A percentile compares a stretch with the other conserved stretches of the same genome.
Conservation (phyloP, 208 protist genomes). For the Leishmania mexicana region DNA sequence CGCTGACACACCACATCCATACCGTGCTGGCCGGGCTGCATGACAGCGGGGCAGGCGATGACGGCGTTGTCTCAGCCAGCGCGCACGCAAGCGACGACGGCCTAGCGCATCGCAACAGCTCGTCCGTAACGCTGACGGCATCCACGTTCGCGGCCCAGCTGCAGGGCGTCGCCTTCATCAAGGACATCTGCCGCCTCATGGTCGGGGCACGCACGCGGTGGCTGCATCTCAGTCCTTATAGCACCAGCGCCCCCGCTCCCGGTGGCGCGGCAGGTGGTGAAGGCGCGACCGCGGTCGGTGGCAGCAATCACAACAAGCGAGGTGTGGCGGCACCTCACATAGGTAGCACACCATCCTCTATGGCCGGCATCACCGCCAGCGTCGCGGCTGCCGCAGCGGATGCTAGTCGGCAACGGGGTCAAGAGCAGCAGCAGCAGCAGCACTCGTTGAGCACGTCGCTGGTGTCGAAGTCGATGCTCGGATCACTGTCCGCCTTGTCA, state of each 20-base stretch:
- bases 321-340: neutral
- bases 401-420: slow-evolving; percentile 13
- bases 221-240: slow-evolving; percentile 21
- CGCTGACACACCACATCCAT: slow-evolving; percentile 65
- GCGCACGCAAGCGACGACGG: neutral
- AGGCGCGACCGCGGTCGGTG: neutral
- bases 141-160: slow-evolving; percentile 49
- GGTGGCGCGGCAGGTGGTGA: neutral
- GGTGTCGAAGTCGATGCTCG: neutral
- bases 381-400: slow-evolving; percentile 14
- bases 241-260: neutral
- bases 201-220: slow-evolving; percentile 28
- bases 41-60: slow-evolving; percentile 10
- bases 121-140: neutral
- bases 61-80: slow-evolving; percentile 2
- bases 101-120: neutral
- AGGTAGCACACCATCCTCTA: slow-evolving; percentile 19
- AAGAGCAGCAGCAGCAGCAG: slow-evolving; percentile 20
- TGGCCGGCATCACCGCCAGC: slow-evolving; percentile 24
- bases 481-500: neutral
- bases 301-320: neutral
- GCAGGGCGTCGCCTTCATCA: slow-evolving; percentile 57
- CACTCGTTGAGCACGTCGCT: neutral
- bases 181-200: slow-evolving; percentile 61
- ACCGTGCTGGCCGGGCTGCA: slow-evolving; percentile 33